Conservation (phyloP, 192 early-diverging fungal species). For the Helicostylum pulchrum region DNA sequence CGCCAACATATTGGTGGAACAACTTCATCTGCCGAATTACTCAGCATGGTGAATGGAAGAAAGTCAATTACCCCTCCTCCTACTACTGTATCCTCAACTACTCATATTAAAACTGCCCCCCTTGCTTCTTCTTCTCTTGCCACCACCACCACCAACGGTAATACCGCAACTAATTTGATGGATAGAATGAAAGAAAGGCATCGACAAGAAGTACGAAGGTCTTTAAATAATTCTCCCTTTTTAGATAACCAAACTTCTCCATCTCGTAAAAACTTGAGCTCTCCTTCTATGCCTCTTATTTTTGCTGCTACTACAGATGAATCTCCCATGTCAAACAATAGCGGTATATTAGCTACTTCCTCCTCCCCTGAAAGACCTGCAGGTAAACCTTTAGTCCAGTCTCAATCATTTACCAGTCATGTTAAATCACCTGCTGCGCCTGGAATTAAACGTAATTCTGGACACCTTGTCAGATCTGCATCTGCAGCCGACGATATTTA, state of each 20-base stretch:
- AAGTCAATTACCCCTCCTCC: not conserved
- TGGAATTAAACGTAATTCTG: no score
- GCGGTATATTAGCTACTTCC: no score
- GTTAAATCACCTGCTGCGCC: no score
- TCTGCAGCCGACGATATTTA: no score
- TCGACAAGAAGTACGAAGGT: conserved; percentile 15
- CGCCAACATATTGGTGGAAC: not conserved
- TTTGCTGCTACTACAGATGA: not conserved
- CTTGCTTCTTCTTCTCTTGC: no score
- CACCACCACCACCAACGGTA: not conserved
- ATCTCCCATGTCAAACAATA: not conserved
- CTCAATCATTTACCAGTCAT: no score
- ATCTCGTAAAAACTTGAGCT: not conserved
- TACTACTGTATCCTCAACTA: not conserved
- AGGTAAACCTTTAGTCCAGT: no score
- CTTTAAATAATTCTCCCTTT: not conserved
- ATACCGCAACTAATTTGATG: not conserved
- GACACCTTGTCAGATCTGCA: no score
- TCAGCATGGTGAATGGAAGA: not conserved
- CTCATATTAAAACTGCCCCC: not conserved
- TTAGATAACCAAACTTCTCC: not conserved
- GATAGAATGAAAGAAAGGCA: conserved; percentile 26
- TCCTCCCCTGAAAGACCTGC: no score
- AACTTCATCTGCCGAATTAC: not conserved
- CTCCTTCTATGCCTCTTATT: conserved; percentile 24